Evolutionary conservation across 202 grass and related monocot genomes (phyloP), one percentile per base, ranked within the genome.

Genomic region (Dendrocalamus latiflorus): DNA sequence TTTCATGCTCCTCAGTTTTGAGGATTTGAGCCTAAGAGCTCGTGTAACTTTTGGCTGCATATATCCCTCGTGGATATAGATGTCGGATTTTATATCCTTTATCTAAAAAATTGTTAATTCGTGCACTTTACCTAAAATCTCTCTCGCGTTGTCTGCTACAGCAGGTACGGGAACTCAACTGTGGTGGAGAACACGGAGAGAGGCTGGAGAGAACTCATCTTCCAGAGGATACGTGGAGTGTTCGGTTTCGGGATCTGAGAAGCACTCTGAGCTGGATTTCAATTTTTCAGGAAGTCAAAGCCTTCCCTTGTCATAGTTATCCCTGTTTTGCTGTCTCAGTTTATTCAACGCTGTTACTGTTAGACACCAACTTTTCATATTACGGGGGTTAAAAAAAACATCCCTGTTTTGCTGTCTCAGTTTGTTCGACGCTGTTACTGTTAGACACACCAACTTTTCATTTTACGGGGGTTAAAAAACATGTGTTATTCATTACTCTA

Each of bases 141-240:
- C 25, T 45, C 8, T 68, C 1, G 49, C 6, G 1, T 25, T 20
- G 38, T 57, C 7, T 16, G 13, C 3, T 66, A 34, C 61, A 81
- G 9, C 58, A 98, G 93, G 81, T 98, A 95, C 12, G 96, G 96
- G 4, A 98, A 98, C 82, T 87, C 93, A 20, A 93, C 96, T 53
- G 96, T 98, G 55, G 96, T 92, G 49, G 96, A 98, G 87, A 98
- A 98, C 87, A 98, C 96, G 0, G 91, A 95, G 81, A 93, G 87
- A 38, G 96, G 96, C 54, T 98, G 96, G 96, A 93, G 83, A 75
- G 93, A 98, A 43, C 86, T 92, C 49, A 98, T 98, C 75, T 98
- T 98, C 65, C 93, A 95, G 89, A 94, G 92, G 93, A 93, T 98
- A 79, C 91, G 96, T 1, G 91, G 83, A 51, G 83, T 98, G 37